phyloP scores from a whole-genome alignment of 345 rosid species.

The Moricandia arvensis region DNA sequence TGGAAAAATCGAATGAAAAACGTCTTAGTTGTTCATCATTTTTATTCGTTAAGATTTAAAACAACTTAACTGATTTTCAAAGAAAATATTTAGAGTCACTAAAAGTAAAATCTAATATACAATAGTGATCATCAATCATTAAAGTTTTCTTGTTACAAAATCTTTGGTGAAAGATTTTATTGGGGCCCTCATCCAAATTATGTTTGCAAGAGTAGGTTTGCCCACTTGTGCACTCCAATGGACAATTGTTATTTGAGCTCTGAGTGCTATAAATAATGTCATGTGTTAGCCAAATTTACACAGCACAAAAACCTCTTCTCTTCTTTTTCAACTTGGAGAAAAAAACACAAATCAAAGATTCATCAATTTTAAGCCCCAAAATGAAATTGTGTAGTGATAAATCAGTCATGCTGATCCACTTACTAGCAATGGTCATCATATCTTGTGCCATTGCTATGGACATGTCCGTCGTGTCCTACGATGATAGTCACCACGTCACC shows the following conservation, averaged over 20 bases:
- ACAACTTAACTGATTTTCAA: too few species aligned
- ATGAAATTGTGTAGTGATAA: conserved; percentile 7
- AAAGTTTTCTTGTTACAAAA: too few species aligned
- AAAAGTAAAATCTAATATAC: too few species aligned
- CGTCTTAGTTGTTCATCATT: too few species aligned
- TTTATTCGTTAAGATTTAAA: too few species aligned
- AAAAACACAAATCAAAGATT: background rate
- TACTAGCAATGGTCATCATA: conserved; percentile 14
- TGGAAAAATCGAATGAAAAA: too few species aligned
- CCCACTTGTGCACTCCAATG: background rate
- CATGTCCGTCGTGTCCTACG: conserved; percentile 56
- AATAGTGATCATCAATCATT: too few species aligned
- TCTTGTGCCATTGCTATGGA: conserved; percentile 43
- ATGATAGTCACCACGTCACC: conserved; percentile 27
- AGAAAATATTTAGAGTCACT: too few species aligned
- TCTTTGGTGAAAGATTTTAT: background rate
- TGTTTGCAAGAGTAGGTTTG: background rate
- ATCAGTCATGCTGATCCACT: conserved; percentile 1
- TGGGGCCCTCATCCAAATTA: background rate
- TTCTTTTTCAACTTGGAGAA: background rate
- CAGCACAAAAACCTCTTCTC: background rate
- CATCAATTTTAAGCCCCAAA: background rate
- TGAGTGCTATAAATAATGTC: background rate
- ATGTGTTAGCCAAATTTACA: background rate
- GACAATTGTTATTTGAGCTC: background rate